A percentile compares a stretch with the other conserved stretches of the same genome.
phyloP scores from a whole-genome alignment of 306 rosid genomes.

The Quercus glauca region DNA sequence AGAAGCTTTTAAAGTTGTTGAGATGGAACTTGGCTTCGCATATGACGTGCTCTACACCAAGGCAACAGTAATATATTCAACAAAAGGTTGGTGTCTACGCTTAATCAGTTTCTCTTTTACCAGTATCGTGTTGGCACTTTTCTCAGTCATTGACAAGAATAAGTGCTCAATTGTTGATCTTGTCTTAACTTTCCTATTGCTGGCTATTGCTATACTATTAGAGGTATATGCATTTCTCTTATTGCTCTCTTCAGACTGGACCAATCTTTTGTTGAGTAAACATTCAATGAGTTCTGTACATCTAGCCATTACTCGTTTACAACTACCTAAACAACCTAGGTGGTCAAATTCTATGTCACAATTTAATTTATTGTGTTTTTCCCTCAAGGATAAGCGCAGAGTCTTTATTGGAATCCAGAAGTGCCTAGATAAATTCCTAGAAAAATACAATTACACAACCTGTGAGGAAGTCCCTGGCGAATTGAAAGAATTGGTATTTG shows the following conservation, averaged over 20 bases:
- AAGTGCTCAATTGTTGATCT: not conserved
- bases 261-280: not conserved
- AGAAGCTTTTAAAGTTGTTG: not conserved
- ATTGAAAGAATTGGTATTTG: not conserved
- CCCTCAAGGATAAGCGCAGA: not conserved
- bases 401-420: not conserved
- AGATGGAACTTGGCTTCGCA: not conserved
- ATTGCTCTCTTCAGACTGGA: not conserved
- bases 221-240: not conserved
- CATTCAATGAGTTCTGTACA: not conserved
- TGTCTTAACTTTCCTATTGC: not conserved
- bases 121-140: too few relatives aligned
- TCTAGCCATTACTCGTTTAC: not conserved
- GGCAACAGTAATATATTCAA: not conserved
- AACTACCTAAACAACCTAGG: not conserved
- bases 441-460: not conserved
- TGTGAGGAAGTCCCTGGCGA: not conserved
- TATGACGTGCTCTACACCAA: conserved; percentile 2
- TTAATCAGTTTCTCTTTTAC: not conserved
- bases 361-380: not conserved
- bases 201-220: not conserved
- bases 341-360: not conserved
- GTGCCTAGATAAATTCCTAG: not conserved
- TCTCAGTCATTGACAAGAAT: not conserved
- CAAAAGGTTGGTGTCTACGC: not conserved